Evolutionary conservation across 1,139 yeast genomes (phyloP).

Genomic region (Blastobotrys buckinghamii): DNA sequence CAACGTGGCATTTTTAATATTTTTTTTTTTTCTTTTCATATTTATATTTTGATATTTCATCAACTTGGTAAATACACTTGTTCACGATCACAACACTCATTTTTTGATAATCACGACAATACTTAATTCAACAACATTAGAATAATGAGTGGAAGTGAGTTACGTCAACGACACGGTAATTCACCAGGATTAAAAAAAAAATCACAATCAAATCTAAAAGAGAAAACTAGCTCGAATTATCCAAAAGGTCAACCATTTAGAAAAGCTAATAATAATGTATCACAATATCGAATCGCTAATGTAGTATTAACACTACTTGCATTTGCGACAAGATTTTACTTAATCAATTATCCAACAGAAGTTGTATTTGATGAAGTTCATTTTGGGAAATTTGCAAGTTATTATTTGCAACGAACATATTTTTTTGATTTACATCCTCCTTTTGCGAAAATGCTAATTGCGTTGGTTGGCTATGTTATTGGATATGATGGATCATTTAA

Average conservation of each 20-base stretch:
- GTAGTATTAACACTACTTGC: constrained; percentile 56
- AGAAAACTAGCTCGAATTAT: background rate
- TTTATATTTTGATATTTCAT: no score
- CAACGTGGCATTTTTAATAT: constrained; percentile 1
- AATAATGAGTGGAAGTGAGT: constrained; percentile 2
- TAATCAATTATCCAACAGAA: constrained; percentile 66
- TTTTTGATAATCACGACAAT: no score
- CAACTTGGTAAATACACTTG: no score
- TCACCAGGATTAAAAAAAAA: constrained; percentile 9
- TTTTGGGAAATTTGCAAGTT: constrained; percentile 61
- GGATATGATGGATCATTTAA: constrained; percentile 90
- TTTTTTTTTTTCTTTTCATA: background rate
- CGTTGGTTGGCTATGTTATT: constrained; percentile 79
- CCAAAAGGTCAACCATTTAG: constrained; percentile 7
- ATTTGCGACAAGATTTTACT: constrained; percentile 62
- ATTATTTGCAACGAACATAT: constrained; percentile 34
- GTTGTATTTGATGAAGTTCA: constrained; percentile 99
- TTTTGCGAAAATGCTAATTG: constrained; percentile 88
- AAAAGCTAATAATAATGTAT: background rate
- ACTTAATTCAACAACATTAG: no score
- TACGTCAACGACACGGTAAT: constrained; percentile 11
- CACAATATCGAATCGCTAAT: constrained; percentile 14
- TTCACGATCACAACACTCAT: no score
- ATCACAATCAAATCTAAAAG: constrained; percentile 9
- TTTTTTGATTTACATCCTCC: constrained; percentile 95